Evolutionary conservation across 2,329 filamentous ascomycete species (phyloP).

Genomic region (Colletotrichum gloeosporioides): DNA sequence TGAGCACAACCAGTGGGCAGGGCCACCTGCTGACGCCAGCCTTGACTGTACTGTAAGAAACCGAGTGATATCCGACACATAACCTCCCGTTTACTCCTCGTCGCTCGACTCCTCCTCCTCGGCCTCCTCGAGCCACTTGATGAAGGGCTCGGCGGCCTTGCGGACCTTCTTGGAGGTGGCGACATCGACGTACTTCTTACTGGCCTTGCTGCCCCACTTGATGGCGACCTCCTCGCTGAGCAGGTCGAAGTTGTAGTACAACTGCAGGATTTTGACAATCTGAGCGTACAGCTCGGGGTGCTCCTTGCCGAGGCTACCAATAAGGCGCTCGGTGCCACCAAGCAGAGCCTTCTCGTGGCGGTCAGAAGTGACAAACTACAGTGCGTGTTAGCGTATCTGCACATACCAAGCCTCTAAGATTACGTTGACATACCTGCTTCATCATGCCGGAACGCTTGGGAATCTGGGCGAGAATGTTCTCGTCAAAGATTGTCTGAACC

Average conservation of each 20-base stretch:
- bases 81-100: slow-evolving; percentile 49
- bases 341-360: slow-evolving; percentile 95
- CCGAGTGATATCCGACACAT: neutral
- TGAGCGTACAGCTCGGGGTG: slow-evolving; percentile 77
- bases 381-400: slow-evolving; percentile 31
- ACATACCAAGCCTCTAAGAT: neutral
- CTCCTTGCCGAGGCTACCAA: slow-evolving; percentile 73
- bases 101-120: slow-evolving; percentile 74
- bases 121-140: slow-evolving; percentile 90
- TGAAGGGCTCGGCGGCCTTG: slow-evolving; percentile 91
- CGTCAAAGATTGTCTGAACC: slow-evolving; percentile 91
- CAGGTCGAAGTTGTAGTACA: slow-evolving; percentile 90
- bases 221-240: slow-evolving; percentile 86
- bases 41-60: neutral
- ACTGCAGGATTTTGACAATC: slow-evolving; percentile 85
- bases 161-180: slow-evolving; percentile 27
- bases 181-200: slow-evolving; percentile 83
- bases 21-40: neutral
- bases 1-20: neutral
- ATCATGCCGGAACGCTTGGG: slow-evolving; percentile 83
- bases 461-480: slow-evolving; percentile 88
- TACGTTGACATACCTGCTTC: slow-evolving; percentile 70
- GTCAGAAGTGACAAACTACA: slow-evolving; percentile 82
- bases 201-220: slow-evolving; percentile 92
- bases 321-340: slow-evolving; percentile 91